A percentile compares a stretch with the other conserved stretches of the same genome.
Conservation (phyloP, 202 grass and related monocot genomes). For the Elaeis oleifera region DNA sequence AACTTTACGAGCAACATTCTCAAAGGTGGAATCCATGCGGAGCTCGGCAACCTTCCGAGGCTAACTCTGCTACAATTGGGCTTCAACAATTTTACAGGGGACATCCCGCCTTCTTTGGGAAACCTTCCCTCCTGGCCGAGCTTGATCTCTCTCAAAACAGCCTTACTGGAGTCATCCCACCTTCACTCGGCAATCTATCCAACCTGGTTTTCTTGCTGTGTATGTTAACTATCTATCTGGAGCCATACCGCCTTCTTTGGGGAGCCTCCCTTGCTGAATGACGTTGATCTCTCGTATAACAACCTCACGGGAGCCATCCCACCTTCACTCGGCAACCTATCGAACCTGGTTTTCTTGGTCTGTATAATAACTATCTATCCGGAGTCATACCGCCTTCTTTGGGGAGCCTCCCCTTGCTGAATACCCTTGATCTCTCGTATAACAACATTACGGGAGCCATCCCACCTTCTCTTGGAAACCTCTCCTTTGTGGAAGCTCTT, state of each 20-base stretch:
- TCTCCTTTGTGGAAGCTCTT: constrained; percentile 13
- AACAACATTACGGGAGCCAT: constrained; percentile 36
- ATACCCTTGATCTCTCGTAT: constrained; percentile 6
- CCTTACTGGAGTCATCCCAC: background rate
- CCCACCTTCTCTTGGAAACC: constrained; percentile 26
- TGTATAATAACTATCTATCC: background rate
- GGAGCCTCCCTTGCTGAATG: background rate
- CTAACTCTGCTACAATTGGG: no score
- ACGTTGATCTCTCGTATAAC: no score
- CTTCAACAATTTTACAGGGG: no score
- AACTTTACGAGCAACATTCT: no score
- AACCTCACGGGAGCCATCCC: no score
- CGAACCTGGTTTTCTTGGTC: constrained; percentile 9
- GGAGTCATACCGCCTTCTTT: constrained; percentile 21
- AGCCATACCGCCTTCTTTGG: background rate
- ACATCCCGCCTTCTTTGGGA: constrained; percentile 5
- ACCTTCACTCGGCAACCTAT: background rate
- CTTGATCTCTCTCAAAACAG: constrained; percentile 25
- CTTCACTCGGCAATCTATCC: background rate
- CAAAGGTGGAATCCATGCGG: no score
- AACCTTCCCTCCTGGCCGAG: constrained; percentile 27
- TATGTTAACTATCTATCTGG: no score
- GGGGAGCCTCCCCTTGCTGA: constrained; percentile 9
- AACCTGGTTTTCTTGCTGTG: constrained; percentile 11
- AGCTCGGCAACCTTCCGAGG: no score